A percentile compares a stretch with the other conserved stretches of the same genome.
Conservation (phyloP, 2,329 filamentous ascomycete species). For the Fusarium dlaminii region DNA sequence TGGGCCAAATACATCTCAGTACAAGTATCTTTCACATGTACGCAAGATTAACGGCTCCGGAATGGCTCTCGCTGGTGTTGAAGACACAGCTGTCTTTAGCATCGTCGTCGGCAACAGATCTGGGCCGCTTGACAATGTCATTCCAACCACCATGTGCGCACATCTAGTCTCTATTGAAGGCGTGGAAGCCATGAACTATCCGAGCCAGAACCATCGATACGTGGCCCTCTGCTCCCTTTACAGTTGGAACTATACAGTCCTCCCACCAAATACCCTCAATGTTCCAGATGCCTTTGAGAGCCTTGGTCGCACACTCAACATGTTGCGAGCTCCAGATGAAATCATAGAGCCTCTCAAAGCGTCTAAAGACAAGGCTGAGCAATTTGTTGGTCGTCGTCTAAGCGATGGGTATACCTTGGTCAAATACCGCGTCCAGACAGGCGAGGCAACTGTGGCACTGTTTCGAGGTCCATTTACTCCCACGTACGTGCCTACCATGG, state of each 20-base stretch:
- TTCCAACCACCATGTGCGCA: constrained; percentile 42
- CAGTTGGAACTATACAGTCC: constrained; percentile 53
- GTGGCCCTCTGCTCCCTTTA: constrained; percentile 50
- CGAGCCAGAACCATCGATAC: constrained; percentile 2
- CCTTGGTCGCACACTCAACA: constrained; percentile 29
- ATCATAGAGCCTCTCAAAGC: neutral
- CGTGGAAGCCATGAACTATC: constrained; percentile 44
- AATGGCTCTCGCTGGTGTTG: constrained; percentile 48
- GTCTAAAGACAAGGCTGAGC: neutral
- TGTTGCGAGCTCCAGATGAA: constrained; percentile 11
- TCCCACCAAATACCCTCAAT: constrained; percentile 48
- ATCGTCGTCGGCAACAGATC: constrained; percentile 49
- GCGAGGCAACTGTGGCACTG: neutral
- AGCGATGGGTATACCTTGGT: constrained; percentile 52
- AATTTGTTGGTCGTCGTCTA: constrained; percentile 32
- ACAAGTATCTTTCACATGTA: constrained; percentile 51
- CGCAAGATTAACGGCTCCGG: constrained; percentile 52
- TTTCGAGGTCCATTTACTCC: neutral
- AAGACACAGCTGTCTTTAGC: constrained; percentile 43
- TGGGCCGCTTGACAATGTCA: constrained; percentile 43
- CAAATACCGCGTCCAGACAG: neutral
- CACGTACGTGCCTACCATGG: neutral
- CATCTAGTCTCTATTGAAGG: constrained; percentile 53
- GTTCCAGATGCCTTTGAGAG: constrained; percentile 45
- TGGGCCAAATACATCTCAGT: constrained; percentile 31